Evolutionary conservation across 768 basidiomycete species (phyloP).

Genomic region (Crepidotus variabilis): DNA sequence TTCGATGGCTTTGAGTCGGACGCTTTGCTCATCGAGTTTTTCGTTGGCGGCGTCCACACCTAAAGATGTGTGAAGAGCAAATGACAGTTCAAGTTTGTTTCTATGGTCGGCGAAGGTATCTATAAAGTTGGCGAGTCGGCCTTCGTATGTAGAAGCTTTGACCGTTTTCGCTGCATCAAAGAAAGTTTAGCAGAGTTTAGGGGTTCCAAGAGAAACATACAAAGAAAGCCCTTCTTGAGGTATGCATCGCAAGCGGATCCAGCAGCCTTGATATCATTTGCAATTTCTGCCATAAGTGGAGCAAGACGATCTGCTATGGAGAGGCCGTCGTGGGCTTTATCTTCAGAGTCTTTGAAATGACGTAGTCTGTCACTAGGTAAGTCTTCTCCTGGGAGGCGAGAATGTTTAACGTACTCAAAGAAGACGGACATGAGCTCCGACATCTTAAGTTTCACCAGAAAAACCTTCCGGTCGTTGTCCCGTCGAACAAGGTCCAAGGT

Average conservation of each 20-base stretch:
- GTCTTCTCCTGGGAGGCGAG: background rate
- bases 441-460: slow-evolving; percentile 46
- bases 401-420: slow-evolving; percentile 34
- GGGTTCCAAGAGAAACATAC: slow-evolving; percentile 15
- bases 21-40: slow-evolving; percentile 21
- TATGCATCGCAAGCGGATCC: slow-evolving; percentile 44
- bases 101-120: slow-evolving; percentile 30
- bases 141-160: slow-evolving; percentile 34
- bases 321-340: slow-evolving; percentile 27
- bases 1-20: slow-evolving; percentile 19
- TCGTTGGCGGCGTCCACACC: slow-evolving; percentile 31
- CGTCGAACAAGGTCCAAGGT: slow-evolving; percentile 43
- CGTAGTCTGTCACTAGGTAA: slow-evolving; percentile 22
- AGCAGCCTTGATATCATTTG: slow-evolving; percentile 37
- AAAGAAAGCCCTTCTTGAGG: slow-evolving; percentile 37
- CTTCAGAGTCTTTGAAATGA: slow-evolving; percentile 19
- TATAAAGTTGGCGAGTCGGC: slow-evolving; percentile 28
- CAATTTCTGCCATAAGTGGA: slow-evolving; percentile 25
- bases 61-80: slow-evolving; percentile 34
- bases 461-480: slow-evolving; percentile 48
- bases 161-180: slow-evolving; percentile 28
- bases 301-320: slow-evolving; percentile 27
- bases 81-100: slow-evolving; percentile 29
- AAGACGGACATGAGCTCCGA: slow-evolving; percentile 43
- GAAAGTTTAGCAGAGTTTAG: background rate